Conservation (phyloP, 2,329 filamentous ascomycete genomes). For the Alternaria sp. region DNA sequence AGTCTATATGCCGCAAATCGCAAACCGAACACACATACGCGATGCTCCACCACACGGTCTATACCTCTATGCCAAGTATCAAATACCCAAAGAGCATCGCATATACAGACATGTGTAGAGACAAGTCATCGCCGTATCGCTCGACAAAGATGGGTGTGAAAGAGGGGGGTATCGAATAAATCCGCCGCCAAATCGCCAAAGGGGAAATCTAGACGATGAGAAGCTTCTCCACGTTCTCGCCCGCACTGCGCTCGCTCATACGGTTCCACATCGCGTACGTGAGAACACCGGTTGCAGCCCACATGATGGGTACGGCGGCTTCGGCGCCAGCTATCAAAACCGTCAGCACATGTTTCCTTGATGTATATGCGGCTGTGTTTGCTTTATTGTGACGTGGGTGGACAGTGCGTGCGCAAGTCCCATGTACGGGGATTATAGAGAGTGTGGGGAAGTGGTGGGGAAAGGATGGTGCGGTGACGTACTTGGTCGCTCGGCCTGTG, state of each 20-base stretch:
- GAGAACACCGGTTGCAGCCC: constrained; percentile 39
- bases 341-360: background rate
- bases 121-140: background rate
- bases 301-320: constrained; percentile 43
- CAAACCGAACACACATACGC: background rate
- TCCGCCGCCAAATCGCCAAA: background rate
- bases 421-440: background rate
- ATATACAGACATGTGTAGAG: background rate
- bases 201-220: constrained; percentile 24
- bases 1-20: background rate
- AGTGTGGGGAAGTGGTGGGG: background rate
- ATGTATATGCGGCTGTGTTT: background rate
- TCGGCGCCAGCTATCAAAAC: constrained; percentile 29
- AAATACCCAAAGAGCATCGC: background rate
- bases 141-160: background rate
- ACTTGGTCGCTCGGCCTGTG: constrained; percentile 43
- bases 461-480: constrained; percentile 10
- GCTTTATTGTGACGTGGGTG: background rate
- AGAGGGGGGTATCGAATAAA: constrained; percentile 8
- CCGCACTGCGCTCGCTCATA: constrained; percentile 34
- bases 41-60: background rate
- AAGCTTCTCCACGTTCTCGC: constrained; percentile 42
- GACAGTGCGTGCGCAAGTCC: background rate
- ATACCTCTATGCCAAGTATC: background rate
- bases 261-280: constrained; percentile 42